Conservation (phyloP, 768 basidiomycete genomes). For the Tricholoma saponaceum region DNA sequence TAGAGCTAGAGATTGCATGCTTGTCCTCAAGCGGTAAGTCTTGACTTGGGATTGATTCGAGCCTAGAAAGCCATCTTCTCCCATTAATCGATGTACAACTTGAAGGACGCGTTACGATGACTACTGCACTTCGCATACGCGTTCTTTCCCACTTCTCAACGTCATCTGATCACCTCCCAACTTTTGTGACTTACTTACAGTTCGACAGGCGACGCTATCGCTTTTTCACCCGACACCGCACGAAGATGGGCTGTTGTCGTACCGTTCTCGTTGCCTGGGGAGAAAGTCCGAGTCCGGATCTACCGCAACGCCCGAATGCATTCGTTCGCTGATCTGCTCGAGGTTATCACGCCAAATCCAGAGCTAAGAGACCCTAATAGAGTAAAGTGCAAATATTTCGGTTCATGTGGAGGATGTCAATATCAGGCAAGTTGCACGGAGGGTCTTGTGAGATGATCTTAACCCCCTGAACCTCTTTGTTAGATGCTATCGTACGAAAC, state of each 20-base stretch:
- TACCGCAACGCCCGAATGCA: slow-evolving; percentile 68
- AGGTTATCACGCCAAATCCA: slow-evolving; percentile 57
- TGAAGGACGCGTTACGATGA: neutral
- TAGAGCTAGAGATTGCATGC: slow-evolving; percentile 61
- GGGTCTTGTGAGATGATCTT: neutral
- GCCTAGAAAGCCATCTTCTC: neutral
- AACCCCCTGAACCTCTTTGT: neutral
- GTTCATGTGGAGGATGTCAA: slow-evolving; percentile 88
- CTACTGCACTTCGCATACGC: neutral
- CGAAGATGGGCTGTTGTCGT: slow-evolving; percentile 79
- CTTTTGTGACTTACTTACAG: slow-evolving; percentile 2
- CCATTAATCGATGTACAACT: neutral
- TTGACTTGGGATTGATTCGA: neutral
- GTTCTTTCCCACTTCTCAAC: neutral
- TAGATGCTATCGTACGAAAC: slow-evolving; percentile 86
- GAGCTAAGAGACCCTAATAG: slow-evolving; percentile 61
- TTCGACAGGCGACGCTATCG: slow-evolving; percentile 62
- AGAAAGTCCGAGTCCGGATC: slow-evolving; percentile 69
- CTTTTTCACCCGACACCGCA: slow-evolving; percentile 38
- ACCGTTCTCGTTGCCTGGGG: slow-evolving; percentile 83
- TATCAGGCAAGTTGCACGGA: slow-evolving; percentile 59
- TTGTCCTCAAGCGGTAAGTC: slow-evolving; percentile 61
- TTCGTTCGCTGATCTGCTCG: slow-evolving; percentile 73
- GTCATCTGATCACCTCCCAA: neutral
- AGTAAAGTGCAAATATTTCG: slow-evolving; percentile 84